Percentiles rank a stretch among this genome's conserved stretches.
Conservation (phyloP, 148 eudicot species). For the Cornus florida region DNA sequence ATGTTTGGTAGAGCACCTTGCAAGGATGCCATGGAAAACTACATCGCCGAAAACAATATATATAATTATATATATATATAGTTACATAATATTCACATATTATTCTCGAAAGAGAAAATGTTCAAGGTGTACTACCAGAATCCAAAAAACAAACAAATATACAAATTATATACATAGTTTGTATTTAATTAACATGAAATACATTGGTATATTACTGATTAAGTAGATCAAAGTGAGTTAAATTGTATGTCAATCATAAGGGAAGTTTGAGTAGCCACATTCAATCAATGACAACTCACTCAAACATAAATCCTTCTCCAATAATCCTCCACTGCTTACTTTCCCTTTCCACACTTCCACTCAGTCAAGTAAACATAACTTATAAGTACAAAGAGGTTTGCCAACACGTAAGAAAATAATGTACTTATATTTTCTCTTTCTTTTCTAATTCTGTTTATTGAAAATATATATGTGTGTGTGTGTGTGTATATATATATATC, state of each 20-base stretch:
- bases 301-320: neutral
- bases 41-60: constrained; percentile 23
- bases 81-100: neutral
- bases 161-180: neutral
- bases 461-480: no score
- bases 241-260: neutral
- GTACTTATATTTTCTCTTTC: neutral
- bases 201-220: neutral
- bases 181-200: no score
- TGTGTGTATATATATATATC: no score
- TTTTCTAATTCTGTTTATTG: neutral
- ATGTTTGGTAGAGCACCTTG: constrained; percentile 69
- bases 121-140: neutral
- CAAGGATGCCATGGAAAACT: constrained; percentile 83
- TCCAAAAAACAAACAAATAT: neutral
- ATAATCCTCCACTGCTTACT: neutral
- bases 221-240: neutral
- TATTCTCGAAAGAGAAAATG: neutral
- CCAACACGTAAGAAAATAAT: neutral
- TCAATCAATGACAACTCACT: neutral
- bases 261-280: neutral
- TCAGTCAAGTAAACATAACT: neutral
- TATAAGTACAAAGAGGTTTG: neutral
- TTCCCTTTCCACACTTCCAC: neutral
- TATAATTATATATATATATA: neutral